Evolutionary conservation across 371 early-diverging fungal genomes (phyloP).

Genomic region (Capillidium heterosporum): DNA sequence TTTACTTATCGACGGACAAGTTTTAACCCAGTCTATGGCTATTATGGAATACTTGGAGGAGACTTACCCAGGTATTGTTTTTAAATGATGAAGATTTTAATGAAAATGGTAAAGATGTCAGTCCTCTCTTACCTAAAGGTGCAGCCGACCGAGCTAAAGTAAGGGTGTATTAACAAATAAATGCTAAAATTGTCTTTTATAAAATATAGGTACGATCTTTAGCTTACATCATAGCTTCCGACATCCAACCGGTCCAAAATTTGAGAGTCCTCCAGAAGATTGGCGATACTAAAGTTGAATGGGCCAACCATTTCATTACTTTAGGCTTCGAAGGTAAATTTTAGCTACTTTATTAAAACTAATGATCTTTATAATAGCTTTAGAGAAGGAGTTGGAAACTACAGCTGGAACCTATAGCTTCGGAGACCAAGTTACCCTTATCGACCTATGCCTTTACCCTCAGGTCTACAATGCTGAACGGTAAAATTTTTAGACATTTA

Average conservation of each 20-base stretch:
- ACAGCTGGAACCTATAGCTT: conserved; percentile 53
- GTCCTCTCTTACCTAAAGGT: conserved; percentile 56
- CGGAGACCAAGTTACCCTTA: conserved; percentile 69
- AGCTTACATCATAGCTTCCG: conserved; percentile 47
- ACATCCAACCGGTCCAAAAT: conserved; percentile 84
- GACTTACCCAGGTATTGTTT: conserved; percentile 26
- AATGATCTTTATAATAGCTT: conserved; percentile 14
- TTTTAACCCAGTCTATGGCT: conserved; percentile 49
- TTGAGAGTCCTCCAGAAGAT: conserved; percentile 42
- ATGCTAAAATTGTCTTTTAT: not conserved
- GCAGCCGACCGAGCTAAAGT: conserved; percentile 37
- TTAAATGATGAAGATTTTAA: not conserved
- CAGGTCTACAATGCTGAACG: conserved; percentile 64
- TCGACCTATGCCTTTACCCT: conserved; percentile 64
- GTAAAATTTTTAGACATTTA: conserved; percentile 10
- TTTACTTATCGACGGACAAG: conserved; percentile 30
- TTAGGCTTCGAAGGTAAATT: conserved; percentile 41
- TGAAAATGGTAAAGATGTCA: not conserved
- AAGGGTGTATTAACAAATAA: conserved; percentile 1
- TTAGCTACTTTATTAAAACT: not conserved
- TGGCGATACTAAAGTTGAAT: conserved; percentile 32
- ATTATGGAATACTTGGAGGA: conserved; percentile 85
- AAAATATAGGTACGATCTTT: conserved; percentile 42
- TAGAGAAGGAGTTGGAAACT: conserved; percentile 39
- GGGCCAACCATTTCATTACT: conserved; percentile 35